A percentile compares a stretch with the other conserved stretches of the same genome.
Conservation (phyloP, 495 filamentous ascomycete genomes). For the Parathielavia hyrcaniae region DNA sequence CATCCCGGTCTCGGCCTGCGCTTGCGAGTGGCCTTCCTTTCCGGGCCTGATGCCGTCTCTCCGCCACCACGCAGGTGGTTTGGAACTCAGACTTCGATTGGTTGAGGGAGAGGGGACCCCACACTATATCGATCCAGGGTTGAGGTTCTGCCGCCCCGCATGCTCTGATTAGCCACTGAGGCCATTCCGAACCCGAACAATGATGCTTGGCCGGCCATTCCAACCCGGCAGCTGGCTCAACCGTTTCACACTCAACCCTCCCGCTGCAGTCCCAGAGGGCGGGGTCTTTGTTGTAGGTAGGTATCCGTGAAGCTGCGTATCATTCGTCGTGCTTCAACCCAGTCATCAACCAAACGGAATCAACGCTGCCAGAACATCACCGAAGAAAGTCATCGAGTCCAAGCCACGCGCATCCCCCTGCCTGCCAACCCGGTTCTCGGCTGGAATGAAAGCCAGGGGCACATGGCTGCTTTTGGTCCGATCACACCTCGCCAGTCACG, state of each 20-base stretch:
- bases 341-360: too few relatives aligned
- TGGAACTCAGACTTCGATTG: conserved; percentile 15
- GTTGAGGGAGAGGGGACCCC: conserved; percentile 5
- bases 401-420: not conserved
- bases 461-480: conserved; percentile 2
- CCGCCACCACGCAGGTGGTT: conserved; percentile 17
- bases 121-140: conserved; percentile 24
- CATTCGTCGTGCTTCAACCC: not conserved
- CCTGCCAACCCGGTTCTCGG: conserved; percentile 3
- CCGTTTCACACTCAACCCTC: not conserved
- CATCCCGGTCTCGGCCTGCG: not conserved
- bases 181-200: conserved; percentile 1
- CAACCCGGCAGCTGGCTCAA: too few relatives aligned
- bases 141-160: conserved; percentile 28
- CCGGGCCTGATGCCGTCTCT: conserved; percentile 23
- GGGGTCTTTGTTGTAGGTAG: too few relatives aligned
- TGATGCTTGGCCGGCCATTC: too few relatives aligned
- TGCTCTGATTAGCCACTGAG: conserved; percentile 14
- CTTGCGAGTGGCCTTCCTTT: conserved; percentile 16
- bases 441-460: not conserved
- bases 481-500: conserved; percentile 1
- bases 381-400: too few relatives aligned
- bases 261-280: too few relatives aligned
- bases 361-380: too few relatives aligned
- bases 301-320: too few relatives aligned